phyloP scores from a whole-genome alignment of 768 basidiomycete species.

The Russula emetica region DNA sequence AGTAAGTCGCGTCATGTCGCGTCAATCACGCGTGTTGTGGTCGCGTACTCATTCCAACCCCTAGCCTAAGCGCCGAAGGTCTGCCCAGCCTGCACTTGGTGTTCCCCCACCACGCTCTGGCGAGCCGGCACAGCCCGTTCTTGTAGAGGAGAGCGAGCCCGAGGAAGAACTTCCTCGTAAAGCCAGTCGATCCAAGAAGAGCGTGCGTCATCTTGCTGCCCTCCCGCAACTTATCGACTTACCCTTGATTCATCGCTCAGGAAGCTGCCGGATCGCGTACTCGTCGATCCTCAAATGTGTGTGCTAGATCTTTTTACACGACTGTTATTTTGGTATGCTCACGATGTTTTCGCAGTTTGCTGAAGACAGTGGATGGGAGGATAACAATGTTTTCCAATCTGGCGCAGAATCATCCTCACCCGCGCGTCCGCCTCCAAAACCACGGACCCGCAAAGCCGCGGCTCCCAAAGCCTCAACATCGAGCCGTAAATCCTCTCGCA shows the following conservation, averaged over 20 bases:
- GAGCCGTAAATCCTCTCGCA: constrained; percentile 50
- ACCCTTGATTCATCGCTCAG: constrained; percentile 33
- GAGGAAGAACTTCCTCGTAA: constrained; percentile 65
- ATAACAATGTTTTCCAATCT: constrained; percentile 86
- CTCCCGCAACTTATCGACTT: constrained; percentile 5
- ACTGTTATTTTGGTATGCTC: constrained; percentile 1
- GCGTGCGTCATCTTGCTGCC: constrained; percentile 37
- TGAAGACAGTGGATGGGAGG: constrained; percentile 85
- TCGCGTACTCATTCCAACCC: constrained; percentile 23
- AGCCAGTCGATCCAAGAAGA: constrained; percentile 56
- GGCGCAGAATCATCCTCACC: constrained; percentile 88
- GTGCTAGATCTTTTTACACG: constrained; percentile 4
- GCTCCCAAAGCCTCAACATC: constrained; percentile 39
- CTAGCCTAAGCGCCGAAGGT: constrained; percentile 75
- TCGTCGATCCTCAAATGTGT: constrained; percentile 48
- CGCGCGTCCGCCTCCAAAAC: constrained; percentile 52
- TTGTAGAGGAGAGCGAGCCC: constrained; percentile 73
- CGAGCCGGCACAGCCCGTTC: constrained; percentile 40
- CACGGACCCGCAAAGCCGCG: constrained; percentile 37
- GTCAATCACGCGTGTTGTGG: constrained; percentile 24
- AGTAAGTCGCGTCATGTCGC: constrained; percentile 39
- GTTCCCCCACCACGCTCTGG: constrained; percentile 39
- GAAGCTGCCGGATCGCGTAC: constrained; percentile 49
- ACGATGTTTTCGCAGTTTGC: constrained; percentile 31
- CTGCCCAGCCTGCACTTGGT: constrained; percentile 67